phyloP scores from a whole-genome alignment of 2,329 filamentous ascomycete genomes.

The Aspergillus oerlinghausenensis region DNA sequence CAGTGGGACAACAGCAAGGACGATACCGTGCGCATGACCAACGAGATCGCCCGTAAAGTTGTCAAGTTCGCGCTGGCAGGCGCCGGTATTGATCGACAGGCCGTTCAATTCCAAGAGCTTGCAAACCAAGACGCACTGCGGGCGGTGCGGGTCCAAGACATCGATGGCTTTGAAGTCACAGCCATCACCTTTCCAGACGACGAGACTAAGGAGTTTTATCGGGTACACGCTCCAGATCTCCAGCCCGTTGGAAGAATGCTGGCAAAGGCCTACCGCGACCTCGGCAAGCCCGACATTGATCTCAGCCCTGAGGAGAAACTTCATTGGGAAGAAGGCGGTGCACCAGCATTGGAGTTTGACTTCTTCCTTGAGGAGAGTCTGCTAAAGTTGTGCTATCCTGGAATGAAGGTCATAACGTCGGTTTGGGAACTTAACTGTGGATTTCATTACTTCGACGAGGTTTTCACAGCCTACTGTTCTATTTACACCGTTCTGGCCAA shows the following conservation, averaged over 20 bases:
- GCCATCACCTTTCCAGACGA: conserved; percentile 46
- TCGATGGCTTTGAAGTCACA: conserved; percentile 59
- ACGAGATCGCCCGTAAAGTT: conserved; percentile 45
- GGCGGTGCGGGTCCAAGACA: conserved; percentile 44
- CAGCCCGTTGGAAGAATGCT: conserved; percentile 50
- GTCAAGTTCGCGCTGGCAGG: conserved; percentile 49
- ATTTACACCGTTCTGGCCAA: conserved; percentile 66
- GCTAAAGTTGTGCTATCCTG: conserved; percentile 55
- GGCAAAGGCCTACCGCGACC: conserved; percentile 49
- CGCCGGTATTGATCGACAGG: conserved; percentile 39
- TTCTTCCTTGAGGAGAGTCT: conserved; percentile 66
- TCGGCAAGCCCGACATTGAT: conserved; percentile 36
- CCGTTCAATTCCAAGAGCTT: conserved; percentile 34
- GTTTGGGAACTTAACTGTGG: conserved; percentile 58
- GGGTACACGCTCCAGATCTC: conserved; percentile 39
- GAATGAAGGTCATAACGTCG: conserved; percentile 58
- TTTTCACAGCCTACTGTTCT: conserved; percentile 53
- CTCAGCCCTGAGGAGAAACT: conserved; percentile 32
- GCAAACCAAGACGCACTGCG: conserved; percentile 32
- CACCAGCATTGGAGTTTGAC: conserved; percentile 34
- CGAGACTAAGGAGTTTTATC: conserved; percentile 47
- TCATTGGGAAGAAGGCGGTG: conserved; percentile 18
- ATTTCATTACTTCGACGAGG: conserved; percentile 59
- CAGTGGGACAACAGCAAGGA: conserved; percentile 37
- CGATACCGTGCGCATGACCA: conserved; percentile 36